Base-by-base conservation (phyloP, 2,329 filamentous ascomycete species). In the Penicillium sp. region DNA sequence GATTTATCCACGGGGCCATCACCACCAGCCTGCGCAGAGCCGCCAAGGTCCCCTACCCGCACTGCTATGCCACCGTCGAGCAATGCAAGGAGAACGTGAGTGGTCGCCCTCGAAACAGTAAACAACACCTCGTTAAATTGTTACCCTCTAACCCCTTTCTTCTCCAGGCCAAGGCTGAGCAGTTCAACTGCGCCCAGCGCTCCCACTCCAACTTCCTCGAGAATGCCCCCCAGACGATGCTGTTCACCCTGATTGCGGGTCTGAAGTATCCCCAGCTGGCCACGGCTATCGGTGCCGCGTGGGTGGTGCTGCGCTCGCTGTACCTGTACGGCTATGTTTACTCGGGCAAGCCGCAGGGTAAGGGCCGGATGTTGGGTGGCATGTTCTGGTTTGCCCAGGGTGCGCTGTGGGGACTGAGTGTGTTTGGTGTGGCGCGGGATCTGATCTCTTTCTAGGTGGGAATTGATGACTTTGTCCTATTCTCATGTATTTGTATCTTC, bases 191-290 rank as follows among this genome's bases (percentile, higher is more conserved):
- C 75, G 83, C 83, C 25, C 83, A 86, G 67, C 78, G 84, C 64
- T 80, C 83, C 17, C 84, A 86, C 76, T 77, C 78, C 69, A 87
- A 88, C 74, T 86, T 82, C 74, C 74, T 83, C 65, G 86, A 88
- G 75, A 85, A 86, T 72, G 79, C 83, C 62, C 68, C 81, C 2
- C 78, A 80, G 56, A 80, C 81, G 4, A 78, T 85, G 48, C 75
- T 81, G 28, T 78, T 78, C 50, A 77, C 84, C 68, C 74, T 87
- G 17, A 77, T 87, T 55, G 78, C 81, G 0, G 86, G 85, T 2
- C 65, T 87, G 55, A 76, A 76, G 61, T 86, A 82, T 70, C 86
- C 86, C 0, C 67, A 77, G 31, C 72, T 79, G 4, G 75, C 81
- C 2, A 74, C 81, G 0, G 73, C 72, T 4, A 61, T 85, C 50